These are phyloP conservation scores for Zygnema circumcarinatum DNA, from an alignment of 139 green algal species.

Conservation along the genomic window DNA sequence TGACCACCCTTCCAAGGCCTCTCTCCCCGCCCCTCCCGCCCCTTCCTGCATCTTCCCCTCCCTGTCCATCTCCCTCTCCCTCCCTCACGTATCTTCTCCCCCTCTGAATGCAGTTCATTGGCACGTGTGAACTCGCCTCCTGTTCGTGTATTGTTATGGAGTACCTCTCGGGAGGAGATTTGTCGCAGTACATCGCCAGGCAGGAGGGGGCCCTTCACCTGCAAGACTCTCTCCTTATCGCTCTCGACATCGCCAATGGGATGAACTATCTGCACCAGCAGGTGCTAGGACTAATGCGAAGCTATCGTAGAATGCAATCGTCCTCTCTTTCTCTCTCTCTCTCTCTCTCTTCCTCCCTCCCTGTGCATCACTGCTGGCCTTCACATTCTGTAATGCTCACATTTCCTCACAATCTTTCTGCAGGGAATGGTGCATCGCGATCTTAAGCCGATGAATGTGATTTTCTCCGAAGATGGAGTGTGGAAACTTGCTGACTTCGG, in stretches of 20 bases:
- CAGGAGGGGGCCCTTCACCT: too few relatives aligned
- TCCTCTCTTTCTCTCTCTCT: not conserved
- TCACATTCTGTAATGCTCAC: not conserved
- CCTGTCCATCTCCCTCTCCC: not conserved
- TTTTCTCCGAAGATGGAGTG: slow-evolving; percentile 11
- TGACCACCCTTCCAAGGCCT: not conserved
- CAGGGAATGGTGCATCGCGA: slow-evolving; percentile 45
- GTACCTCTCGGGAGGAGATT: slow-evolving; percentile 54
- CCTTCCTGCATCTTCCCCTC: not conserved
- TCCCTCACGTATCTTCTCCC: not conserved
- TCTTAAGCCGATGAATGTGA: slow-evolving; percentile 37
- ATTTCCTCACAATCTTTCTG: not conserved
- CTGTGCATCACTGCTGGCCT: not conserved
- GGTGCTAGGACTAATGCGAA: too few relatives aligned
- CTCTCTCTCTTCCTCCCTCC: not conserved
- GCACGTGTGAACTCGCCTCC: slow-evolving; percentile 86
- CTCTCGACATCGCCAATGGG: slow-evolving; percentile 66
- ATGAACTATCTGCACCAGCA: slow-evolving; percentile 75
- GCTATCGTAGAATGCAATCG: too few relatives aligned
- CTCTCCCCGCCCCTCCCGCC: not conserved
- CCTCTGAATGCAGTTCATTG: too few relatives aligned
- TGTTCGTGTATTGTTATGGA: slow-evolving; percentile 93
- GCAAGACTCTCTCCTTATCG: slow-evolving; percentile 43
- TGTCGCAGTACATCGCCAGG: slow-evolving; percentile 65
- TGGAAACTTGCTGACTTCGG: slow-evolving; percentile 91